Percentiles rank a stretch among this genome's conserved stretches.
These are phyloP conservation scores for Kazachstania sp. DNA, from an alignment of 1,139 yeast species.

Conservation along the genomic window DNA sequence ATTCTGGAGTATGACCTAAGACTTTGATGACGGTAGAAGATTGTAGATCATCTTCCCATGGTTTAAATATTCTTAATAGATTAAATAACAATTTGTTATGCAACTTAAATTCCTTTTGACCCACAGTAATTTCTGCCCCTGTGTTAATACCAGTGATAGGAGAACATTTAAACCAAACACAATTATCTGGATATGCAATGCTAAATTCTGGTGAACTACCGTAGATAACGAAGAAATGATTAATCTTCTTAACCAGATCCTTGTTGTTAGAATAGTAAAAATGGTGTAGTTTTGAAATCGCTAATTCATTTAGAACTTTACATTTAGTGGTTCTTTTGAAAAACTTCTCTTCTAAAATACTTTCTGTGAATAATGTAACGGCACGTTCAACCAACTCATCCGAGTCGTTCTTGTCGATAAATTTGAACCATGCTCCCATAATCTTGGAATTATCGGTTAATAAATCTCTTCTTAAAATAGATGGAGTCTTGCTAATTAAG, in stretches of 20 bases:
- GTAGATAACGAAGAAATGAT: slow-evolving; percentile 43
- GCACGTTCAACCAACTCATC: slow-evolving; percentile 36
- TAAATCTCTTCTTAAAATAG: slow-evolving; percentile 54
- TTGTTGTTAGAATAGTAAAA: slow-evolving; percentile 40
- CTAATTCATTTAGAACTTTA: slow-evolving; percentile 70
- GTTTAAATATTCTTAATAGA: slow-evolving; percentile 57
- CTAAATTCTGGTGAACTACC: slow-evolving; percentile 51
- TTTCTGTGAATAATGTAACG: slow-evolving; percentile 41
- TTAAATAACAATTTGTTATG: slow-evolving; percentile 62
- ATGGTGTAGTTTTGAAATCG: slow-evolving; percentile 49
- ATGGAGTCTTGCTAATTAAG: slow-evolving; percentile 41
- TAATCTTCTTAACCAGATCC: slow-evolving; percentile 33
- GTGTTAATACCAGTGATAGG: slow-evolving; percentile 15
- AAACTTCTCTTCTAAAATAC: slow-evolving; percentile 50
- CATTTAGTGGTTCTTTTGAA: slow-evolving; percentile 66
- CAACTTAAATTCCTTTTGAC: slow-evolving; percentile 45
- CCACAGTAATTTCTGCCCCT: slow-evolving; percentile 31
- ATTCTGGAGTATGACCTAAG: slow-evolving; percentile 51
- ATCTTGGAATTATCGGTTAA: slow-evolving; percentile 49
- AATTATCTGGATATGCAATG: slow-evolving; percentile 52
- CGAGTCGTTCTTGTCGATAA: slow-evolving; percentile 47
- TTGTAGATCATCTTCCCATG: slow-evolving; percentile 70
- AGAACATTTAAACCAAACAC: slow-evolving; percentile 42
- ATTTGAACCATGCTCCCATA: slow-evolving; percentile 57
- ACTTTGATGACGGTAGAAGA: slow-evolving; percentile 47